Evolutionary conservation across 164 flowering plant species (phyloP).

Genomic region (Platanus orientalis): DNA sequence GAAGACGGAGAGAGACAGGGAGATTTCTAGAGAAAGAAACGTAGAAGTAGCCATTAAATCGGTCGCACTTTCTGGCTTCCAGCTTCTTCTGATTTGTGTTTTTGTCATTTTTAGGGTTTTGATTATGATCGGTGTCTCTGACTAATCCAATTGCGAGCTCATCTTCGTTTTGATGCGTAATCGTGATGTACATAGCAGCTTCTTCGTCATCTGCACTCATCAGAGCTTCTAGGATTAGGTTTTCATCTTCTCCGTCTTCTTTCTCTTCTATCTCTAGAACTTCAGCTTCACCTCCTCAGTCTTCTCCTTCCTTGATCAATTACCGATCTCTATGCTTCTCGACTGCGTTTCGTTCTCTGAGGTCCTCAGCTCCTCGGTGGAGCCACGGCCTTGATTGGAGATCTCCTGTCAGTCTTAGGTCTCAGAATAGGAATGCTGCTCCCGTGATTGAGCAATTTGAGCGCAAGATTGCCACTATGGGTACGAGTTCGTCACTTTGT

Average conservation of each 20-base stretch:
- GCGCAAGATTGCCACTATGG: slow-evolving; percentile 51
- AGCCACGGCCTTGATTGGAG: slow-evolving; percentile 60
- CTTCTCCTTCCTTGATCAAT: slow-evolving; percentile 13
- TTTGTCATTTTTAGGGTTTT: too few relatives aligned
- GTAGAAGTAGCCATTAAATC: too few relatives aligned
- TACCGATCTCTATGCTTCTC: slow-evolving; percentile 18
- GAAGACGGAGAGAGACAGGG: too few relatives aligned
- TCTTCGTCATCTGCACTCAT: slow-evolving; percentile 19
- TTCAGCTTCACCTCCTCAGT: slow-evolving; percentile 10
- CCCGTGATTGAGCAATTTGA: slow-evolving; percentile 48
- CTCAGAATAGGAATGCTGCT: slow-evolving; percentile 56
- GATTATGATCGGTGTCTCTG: neutral
- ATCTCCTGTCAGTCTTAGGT: slow-evolving; percentile 51
- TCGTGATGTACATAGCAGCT: slow-evolving; percentile 27
- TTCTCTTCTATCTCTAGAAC: slow-evolving; percentile 18
- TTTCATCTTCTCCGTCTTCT: slow-evolving; percentile 23
- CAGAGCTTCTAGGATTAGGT: slow-evolving; percentile 24
- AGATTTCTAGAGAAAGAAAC: too few relatives aligned
- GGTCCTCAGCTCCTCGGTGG: slow-evolving; percentile 35
- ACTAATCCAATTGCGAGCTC: neutral
- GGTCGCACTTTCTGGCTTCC: too few relatives aligned
- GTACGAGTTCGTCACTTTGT: slow-evolving; percentile 8
- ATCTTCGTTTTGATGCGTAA: slow-evolving; percentile 1
- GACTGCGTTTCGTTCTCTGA: slow-evolving; percentile 23
- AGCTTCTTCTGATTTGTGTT: neutral